These are phyloP conservation scores for Mortierella sp. DNA, from an alignment of 371 early-diverging fungal genomes.

Conservation along the genomic window DNA sequence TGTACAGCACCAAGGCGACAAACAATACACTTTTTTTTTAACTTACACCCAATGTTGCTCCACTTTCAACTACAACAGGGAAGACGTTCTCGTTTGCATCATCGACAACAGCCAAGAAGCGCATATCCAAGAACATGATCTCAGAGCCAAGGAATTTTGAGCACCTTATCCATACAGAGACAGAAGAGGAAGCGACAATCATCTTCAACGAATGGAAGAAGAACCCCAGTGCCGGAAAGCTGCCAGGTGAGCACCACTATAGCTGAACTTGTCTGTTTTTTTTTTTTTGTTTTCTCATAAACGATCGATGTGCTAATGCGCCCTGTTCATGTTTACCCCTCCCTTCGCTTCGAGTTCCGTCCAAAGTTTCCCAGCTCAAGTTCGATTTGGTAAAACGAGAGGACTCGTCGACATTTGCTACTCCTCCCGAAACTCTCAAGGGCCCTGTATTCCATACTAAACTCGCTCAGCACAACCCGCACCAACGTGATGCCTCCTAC, in stretches of 20 bases:
- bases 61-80: constrained; percentile 25
- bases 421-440: constrained; percentile 58
- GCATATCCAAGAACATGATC: constrained; percentile 59
- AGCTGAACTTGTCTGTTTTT: not conserved
- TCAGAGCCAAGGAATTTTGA: constrained; percentile 62
- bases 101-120: constrained; percentile 35
- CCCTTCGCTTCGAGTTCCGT: constrained; percentile 44
- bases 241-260: constrained; percentile 52
- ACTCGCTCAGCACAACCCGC: constrained; percentile 20
- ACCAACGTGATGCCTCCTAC: constrained; percentile 50
- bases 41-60: not conserved
- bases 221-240: constrained; percentile 54
- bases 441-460: constrained; percentile 45
- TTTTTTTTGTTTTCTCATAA: not conserved
- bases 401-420: constrained; percentile 46
- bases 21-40: no score
- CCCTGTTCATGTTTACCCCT: constrained; percentile 8
- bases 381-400: constrained; percentile 50
- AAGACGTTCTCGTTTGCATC: constrained; percentile 49
- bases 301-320: constrained; percentile 23
- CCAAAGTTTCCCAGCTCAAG: constrained; percentile 57
- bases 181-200: constrained; percentile 53
- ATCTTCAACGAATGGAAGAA: constrained; percentile 56
- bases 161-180: constrained; percentile 61
- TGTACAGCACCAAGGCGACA: not conserved